Evolutionary conservation across 2,329 filamentous ascomycete genomes (phyloP), one percentile per base, ranked within the genome.

Genomic region (Blastomyces parvus): DNA sequence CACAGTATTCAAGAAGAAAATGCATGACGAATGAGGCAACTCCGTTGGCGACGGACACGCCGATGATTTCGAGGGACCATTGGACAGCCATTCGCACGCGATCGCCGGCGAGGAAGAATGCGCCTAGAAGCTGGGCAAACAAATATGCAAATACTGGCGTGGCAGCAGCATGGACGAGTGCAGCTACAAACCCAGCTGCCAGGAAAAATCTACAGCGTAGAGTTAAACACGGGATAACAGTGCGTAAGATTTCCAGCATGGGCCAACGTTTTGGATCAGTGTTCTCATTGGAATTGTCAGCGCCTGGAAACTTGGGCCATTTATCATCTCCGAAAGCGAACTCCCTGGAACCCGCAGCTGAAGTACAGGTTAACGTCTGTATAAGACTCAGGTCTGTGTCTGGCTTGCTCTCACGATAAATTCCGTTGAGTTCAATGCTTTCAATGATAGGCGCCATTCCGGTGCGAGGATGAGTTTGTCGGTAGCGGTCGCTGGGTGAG

Each of bases 101-200:
- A 59, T 81, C 76, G 0, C 74, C 74, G 0, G 79, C 70, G 0
- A 82, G 73, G 74, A 88, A 90, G 72, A 94, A 90, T 0, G 86
- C 86, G 1, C 79, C 77, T 0, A 96, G 81, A 0, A 97, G 81
- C 63, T 87, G 84, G 0, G 90, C 84, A 60, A 96, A 86, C 9
- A 88, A 80, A 71, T 83, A 91, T 0, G 90, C 88, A 69, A 97
- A 97, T 0, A 84, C 78, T 0, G 91, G 89, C 0, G 88, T 89
- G 33, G 84, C 81, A 3, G 81, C 83, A 3, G 89, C 87, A 57
- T 89, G 86, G 0, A 87, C 68, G 0, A 88, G 69, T 38, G 87
- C 85, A 55, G 83, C 80, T 0, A 83, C n/a, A 11, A 90, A 75
- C 1, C 86, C 90, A 1, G 83, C 62, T 0, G 87, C 36, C 0